Evolutionary conservation across 2,329 filamentous ascomycete genomes (phyloP).

Genomic region (Tolypocladium tundrense): DNA sequence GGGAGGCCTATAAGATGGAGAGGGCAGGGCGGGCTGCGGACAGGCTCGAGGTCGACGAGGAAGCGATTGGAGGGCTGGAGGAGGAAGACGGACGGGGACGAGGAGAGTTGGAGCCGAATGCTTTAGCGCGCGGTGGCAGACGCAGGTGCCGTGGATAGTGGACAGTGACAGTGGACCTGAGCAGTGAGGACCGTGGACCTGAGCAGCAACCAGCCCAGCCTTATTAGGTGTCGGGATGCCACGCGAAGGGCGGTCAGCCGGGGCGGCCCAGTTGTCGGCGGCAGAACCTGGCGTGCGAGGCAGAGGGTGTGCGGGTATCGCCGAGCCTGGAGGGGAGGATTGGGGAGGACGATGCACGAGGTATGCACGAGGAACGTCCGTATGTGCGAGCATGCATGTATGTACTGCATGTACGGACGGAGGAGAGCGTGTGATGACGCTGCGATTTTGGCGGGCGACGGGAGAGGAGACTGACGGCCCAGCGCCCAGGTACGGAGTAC

Average conservation of each 20-base stretch:
- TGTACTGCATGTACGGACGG: neutral
- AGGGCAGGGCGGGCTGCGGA: neutral
- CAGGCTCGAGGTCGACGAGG: neutral
- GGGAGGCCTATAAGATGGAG: neutral
- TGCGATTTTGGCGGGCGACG: neutral
- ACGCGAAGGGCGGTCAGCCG: constrained; percentile 3
- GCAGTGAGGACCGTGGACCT: neutral
- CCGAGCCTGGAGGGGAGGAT: neutral
- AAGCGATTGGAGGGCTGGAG: neutral
- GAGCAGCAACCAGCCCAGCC: neutral
- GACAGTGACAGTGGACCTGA: neutral
- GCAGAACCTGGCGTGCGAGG: neutral
- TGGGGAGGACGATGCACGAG: neutral
- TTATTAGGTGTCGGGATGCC: constrained; percentile 3
- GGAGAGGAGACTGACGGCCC: too few relatives aligned
- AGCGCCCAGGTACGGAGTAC: too few relatives aligned
- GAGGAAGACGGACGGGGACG: neutral
- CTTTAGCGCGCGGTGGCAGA: neutral
- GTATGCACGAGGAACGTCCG: neutral
- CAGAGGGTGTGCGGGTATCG: neutral
- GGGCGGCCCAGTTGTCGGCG: neutral
- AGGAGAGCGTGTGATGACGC: neutral
- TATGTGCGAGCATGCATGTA: neutral
- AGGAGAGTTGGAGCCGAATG: neutral
- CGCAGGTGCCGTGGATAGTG: neutral